These are phyloP conservation scores for Aspergillus sclerotialis DNA, from an alignment of 2,329 filamentous ascomycete species.

Conservation along the genomic window DNA sequence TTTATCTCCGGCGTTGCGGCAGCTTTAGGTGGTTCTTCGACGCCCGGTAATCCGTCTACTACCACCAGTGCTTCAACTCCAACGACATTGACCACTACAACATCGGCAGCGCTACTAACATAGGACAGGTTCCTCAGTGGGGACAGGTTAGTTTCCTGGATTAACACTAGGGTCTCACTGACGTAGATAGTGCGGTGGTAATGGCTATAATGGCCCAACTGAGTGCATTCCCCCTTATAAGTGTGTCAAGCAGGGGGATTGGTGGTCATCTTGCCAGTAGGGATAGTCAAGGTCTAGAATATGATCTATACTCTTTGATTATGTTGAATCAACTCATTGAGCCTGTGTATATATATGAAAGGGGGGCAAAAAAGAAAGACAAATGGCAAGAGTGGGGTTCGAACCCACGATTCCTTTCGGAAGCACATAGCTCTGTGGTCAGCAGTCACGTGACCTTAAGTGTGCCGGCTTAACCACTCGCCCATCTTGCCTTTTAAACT, in stretches of 20 bases:
- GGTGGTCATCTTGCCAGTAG: conserved; percentile 6
- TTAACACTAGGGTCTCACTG: neutral
- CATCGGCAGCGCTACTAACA: neutral
- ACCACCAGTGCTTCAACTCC: neutral
- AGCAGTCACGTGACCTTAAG: too few species aligned
- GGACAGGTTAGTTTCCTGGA: neutral
- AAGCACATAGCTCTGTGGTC: too few species aligned
- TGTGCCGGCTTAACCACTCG: too few species aligned
- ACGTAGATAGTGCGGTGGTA: conserved; percentile 3
- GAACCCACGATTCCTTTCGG: too few species aligned
- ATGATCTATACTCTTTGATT: too few species aligned
- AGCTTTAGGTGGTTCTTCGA: neutral
- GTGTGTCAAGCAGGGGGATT: conserved; percentile 1
- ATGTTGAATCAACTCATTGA: too few species aligned
- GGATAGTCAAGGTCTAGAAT: too few species aligned
- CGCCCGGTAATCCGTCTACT: neutral
- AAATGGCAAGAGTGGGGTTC: too few species aligned
- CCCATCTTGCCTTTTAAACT: too few species aligned
- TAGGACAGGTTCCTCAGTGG: conserved; percentile 4
- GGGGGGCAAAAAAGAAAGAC: too few species aligned
- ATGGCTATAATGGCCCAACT: conserved; percentile 6
- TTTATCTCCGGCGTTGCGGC: conserved; percentile 37
- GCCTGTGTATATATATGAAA: too few species aligned
- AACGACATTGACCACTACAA: neutral
- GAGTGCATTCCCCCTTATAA: conserved; percentile 5